These are phyloP conservation scores for Tilletia horrida DNA, from an alignment of 1,284 basidiomycete species.

Conservation along the genomic window DNA sequence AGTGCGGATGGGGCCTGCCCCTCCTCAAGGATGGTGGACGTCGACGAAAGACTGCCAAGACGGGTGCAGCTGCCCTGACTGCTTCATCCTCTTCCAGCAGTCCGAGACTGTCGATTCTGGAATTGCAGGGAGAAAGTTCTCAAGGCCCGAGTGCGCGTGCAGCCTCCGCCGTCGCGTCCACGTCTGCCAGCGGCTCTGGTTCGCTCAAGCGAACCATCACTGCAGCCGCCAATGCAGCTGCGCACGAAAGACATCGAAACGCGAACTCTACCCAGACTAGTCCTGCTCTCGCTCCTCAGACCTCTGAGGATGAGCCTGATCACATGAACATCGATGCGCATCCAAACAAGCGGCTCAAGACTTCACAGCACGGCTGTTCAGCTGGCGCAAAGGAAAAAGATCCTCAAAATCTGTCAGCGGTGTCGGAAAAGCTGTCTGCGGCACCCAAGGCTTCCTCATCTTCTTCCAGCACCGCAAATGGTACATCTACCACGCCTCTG, in stretches of 20 bases:
- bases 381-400: too few species aligned
- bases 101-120: constrained; percentile 20
- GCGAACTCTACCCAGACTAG: constrained; percentile 27
- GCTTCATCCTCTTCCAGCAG: background rate
- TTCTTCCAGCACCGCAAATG: constrained; percentile 11
- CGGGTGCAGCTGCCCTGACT: constrained; percentile 16
- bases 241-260: constrained; percentile 43
- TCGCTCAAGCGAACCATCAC: constrained; percentile 49
- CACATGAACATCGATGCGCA: background rate
- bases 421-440: too few species aligned
- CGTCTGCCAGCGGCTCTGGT: constrained; percentile 32
- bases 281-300: constrained; percentile 38
- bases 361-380: background rate
- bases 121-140: background rate
- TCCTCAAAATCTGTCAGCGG: too few species aligned
- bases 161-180: constrained; percentile 27
- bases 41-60: constrained; percentile 37
- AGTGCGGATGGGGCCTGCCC: constrained; percentile 96
- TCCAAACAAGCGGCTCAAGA: constrained; percentile 6
- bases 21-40: constrained; percentile 72
- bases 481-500: constrained; percentile 42
- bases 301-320: constrained; percentile 42
- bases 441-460: too few species aligned
- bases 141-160: background rate
- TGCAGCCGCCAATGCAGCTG: constrained; percentile 52